Conservation (phyloP, 2,329 filamentous ascomycete species). For the Nemania sp. region DNA sequence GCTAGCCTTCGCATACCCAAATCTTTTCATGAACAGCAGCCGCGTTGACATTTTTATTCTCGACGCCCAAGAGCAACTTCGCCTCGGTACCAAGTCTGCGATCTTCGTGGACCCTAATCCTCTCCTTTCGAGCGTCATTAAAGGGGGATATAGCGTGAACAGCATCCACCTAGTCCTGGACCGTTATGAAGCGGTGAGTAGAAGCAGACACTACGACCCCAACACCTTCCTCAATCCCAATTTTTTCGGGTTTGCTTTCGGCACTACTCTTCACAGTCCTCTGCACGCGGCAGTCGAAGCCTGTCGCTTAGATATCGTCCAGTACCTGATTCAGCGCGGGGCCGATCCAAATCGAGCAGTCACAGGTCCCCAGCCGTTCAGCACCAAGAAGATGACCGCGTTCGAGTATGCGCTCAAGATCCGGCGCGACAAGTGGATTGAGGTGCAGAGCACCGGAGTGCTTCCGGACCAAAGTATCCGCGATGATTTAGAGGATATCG, state of each 20-base stretch:
- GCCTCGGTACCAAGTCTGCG: too few species aligned
- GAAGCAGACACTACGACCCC: neutral
- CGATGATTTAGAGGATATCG: too few species aligned
- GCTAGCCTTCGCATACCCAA: neutral
- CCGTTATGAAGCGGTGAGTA: neutral
- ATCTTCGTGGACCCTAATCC: too few species aligned
- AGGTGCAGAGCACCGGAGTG: too few species aligned
- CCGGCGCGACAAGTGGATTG: too few species aligned
- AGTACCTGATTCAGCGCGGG: neutral
- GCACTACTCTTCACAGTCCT: neutral
- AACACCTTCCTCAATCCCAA: neutral
- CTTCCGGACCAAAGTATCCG: too few species aligned
- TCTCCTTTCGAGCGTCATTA: too few species aligned
- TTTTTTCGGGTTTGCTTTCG: too few species aligned
- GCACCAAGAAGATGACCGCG: too few species aligned
- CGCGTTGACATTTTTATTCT: neutral
- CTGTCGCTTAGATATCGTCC: neutral
- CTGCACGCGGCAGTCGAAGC: constrained; percentile 1
- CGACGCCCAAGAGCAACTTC: neutral
- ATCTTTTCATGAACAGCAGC: neutral
- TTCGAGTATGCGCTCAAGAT: too few species aligned
- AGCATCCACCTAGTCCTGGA: neutral
- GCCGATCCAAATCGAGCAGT: neutral
- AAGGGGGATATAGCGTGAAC: neutral
- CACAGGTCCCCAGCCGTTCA: too few species aligned